phyloP scores from a whole-genome alignment of 192 early-diverging fungal genomes.

The Thoreauomyces humboldtii region DNA sequence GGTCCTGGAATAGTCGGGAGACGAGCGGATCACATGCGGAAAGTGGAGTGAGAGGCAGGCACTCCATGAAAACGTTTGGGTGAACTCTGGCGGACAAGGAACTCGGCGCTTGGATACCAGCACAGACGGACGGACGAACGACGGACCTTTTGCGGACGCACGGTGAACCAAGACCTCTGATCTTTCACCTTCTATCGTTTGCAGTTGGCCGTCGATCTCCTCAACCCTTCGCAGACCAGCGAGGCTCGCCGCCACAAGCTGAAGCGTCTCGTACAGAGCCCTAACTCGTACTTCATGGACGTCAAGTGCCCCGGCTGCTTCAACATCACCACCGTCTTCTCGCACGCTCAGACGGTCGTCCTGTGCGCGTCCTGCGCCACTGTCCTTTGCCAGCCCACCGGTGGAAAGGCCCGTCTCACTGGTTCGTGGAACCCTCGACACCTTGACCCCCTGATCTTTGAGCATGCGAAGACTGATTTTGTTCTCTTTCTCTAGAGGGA shows the following conservation, averaged over 20 bases:
- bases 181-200: neutral
- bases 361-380: slow-evolving; percentile 92
- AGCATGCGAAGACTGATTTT: neutral
- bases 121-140: neutral
- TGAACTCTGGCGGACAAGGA: neutral
- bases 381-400: slow-evolving; percentile 98
- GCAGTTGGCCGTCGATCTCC: slow-evolving; percentile 87
- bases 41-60: too few relatives aligned
- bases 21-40: neutral
- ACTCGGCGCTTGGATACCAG: neutral
- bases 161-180: neutral
- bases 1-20: neutral
- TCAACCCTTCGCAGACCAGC: slow-evolving; percentile 79
- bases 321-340: slow-evolving; percentile 96
- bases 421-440: slow-evolving; percentile 49
- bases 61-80: too few relatives aligned
- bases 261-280: slow-evolving; percentile 93
- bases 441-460: neutral
- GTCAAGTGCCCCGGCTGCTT: slow-evolving; percentile 86
- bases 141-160: neutral
- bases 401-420: slow-evolving; percentile 96
- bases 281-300: slow-evolving; percentile 99
- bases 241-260: slow-evolving; percentile 89
- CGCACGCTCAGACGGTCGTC: slow-evolving; percentile 98
- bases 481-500: slow-evolving; percentile 39